Percentiles rank a stretch among this genome's conserved stretches.
These are phyloP conservation scores for Zygoascus meyerae DNA, from an alignment of 1,139 yeast genomes.

Conservation along the genomic window DNA sequence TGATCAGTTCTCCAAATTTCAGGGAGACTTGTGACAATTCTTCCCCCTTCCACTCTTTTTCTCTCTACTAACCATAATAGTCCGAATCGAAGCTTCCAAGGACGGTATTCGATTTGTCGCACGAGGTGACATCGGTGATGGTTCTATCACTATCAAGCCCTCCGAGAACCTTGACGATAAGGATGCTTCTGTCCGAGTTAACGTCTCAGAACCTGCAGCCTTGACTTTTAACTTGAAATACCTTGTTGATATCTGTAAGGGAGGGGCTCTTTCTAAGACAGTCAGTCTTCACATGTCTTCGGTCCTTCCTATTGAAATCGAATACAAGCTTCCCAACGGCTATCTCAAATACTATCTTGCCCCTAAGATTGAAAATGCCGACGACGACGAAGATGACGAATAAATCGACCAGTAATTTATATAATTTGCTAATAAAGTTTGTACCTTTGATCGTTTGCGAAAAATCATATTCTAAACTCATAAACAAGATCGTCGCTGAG, in stretches of 20 bases:
- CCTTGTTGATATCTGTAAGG: conserved; percentile 85
- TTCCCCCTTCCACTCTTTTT: background rate
- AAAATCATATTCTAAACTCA: too few relatives aligned
- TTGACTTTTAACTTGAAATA: conserved; percentile 89
- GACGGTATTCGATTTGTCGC: conserved; percentile 87
- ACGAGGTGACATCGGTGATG: conserved; percentile 90
- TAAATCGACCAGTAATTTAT: background rate
- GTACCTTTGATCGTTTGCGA: too few relatives aligned
- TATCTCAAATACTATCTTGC: conserved; percentile 93
- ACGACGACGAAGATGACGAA: conserved; percentile 9
- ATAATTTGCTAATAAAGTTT: too few relatives aligned
- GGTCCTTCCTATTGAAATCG: conserved; percentile 91
- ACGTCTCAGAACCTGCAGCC: conserved; percentile 80
- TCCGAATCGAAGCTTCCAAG: conserved; percentile 67
- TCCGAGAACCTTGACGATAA: conserved; percentile 66
- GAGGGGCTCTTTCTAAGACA: conserved; percentile 67
- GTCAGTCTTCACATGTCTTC: conserved; percentile 85
- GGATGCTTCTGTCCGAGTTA: conserved; percentile 66
- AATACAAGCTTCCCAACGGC: conserved; percentile 88
- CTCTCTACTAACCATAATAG: background rate
- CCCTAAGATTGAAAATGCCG: conserved; percentile 85
- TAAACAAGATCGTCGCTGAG: too few relatives aligned
- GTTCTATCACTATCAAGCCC: conserved; percentile 82
- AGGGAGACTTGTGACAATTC: background rate
- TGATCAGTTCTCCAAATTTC: background rate